A percentile compares a stretch with the other conserved stretches of the same genome.
Evolutionary conservation across 108 stramenopile species (phyloP).

Genomic region (Nitzschia sp.): DNA sequence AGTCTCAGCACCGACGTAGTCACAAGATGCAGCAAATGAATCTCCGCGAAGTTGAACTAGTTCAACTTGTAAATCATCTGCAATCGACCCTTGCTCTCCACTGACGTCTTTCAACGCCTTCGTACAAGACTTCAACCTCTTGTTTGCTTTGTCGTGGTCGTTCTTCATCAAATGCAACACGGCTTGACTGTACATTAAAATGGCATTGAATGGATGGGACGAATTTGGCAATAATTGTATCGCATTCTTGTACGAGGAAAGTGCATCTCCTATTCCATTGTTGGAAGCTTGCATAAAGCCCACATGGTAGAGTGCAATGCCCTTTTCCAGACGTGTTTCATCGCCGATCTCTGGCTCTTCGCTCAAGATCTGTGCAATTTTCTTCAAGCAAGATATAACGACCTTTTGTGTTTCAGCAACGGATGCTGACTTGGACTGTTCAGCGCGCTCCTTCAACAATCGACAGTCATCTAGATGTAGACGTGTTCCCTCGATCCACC

Average conservation of each 20-base stretch:
- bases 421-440: conserved; percentile 6
- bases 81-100: not conserved
- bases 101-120: conserved; percentile 2
- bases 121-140: conserved; percentile 29
- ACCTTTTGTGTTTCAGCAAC: conserved; percentile 16
- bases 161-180: conserved; percentile 32
- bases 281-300: conserved; percentile 46
- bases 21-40: conserved; percentile 35
- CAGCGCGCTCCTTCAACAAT: conserved; percentile 6
- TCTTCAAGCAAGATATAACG: conserved; percentile 16
- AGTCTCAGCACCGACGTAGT: conserved; percentile 44
- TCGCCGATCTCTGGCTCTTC: conserved; percentile 16
- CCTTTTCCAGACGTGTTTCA: conserved; percentile 33
- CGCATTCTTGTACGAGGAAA: conserved; percentile 44
- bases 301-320: conserved; percentile 41
- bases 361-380: conserved; percentile 5
- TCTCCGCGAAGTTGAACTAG: conserved; percentile 36
- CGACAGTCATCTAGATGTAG: conserved; percentile 44
- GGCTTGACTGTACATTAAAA: conserved; percentile 42
- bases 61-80: conserved; percentile 25
- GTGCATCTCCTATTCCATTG: conserved; percentile 36
- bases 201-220: conserved; percentile 34
- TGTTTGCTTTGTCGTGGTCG: conserved; percentile 38
- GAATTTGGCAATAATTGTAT: conserved; percentile 37
- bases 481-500: conserved; percentile 45